A percentile compares a stretch with the other conserved stretches of the same genome.
These are phyloP conservation scores for Theobroma grandiflorum DNA, from an alignment of 441 rosid genomes.

Conservation along the genomic window DNA sequence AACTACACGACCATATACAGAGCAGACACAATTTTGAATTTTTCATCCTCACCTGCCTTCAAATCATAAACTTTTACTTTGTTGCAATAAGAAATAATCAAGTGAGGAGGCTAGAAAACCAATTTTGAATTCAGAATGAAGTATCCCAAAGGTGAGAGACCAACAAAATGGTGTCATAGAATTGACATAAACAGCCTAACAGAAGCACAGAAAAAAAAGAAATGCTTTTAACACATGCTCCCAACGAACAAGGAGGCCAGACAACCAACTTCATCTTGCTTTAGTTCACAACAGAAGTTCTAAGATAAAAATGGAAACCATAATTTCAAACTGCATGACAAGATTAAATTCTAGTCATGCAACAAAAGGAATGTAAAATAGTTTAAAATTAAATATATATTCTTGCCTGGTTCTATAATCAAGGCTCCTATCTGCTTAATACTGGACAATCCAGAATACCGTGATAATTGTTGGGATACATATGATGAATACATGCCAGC, in stretches of 20 bases:
- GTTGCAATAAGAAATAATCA: not conserved
- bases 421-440: constrained; percentile 71
- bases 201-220: not conserved
- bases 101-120: not conserved
- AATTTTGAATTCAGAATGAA: not conserved
- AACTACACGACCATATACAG: not conserved
- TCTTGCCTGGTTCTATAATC: constrained; percentile 93
- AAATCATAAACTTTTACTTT: not conserved
- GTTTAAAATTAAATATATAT: constrained; percentile 1
- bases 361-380: constrained; percentile 3
- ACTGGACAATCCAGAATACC: constrained; percentile 40
- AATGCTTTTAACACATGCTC: not conserved
- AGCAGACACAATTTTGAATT: not conserved
- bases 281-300: not conserved
- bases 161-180: constrained; percentile 11
- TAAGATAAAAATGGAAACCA: not conserved
- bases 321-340: not conserved
- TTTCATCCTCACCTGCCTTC: not conserved
- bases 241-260: not conserved
- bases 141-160: not conserved
- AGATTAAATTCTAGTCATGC: not conserved
- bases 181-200: not conserved
- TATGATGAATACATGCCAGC: constrained; percentile 63
- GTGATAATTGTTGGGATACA: constrained; percentile 59
- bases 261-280: not conserved